Percentiles rank a stretch among this genome's conserved stretches.
These are phyloP conservation scores for Mycena floridula DNA, from an alignment of 768 basidiomycete species.

Conservation along the genomic window DNA sequence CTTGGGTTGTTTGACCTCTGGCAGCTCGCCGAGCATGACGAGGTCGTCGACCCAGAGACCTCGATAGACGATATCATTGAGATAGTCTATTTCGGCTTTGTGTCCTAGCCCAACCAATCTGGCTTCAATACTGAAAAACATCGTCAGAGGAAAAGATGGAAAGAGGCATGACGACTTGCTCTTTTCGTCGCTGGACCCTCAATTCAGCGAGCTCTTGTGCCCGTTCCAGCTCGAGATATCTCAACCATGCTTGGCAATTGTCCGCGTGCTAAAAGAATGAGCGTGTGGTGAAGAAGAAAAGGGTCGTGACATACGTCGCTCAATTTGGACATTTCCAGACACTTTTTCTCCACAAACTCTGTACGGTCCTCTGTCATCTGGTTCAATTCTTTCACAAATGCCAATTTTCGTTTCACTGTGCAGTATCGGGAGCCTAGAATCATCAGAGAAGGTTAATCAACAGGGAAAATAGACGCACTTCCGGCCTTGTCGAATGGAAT, in stretches of 20 bases:
- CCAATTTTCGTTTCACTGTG: not conserved
- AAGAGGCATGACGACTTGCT: not conserved
- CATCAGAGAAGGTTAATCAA: too few relatives aligned
- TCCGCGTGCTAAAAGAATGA: not conserved
- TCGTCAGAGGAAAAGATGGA: not conserved
- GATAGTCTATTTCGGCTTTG: not conserved
- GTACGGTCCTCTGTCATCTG: constrained; percentile 4
- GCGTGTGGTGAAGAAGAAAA: not conserved
- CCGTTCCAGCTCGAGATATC: not conserved
- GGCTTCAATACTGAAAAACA: not conserved
- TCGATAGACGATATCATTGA: not conserved
- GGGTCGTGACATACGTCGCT: constrained; percentile 8
- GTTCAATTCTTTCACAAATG: constrained; percentile 13
- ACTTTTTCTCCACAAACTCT: constrained; percentile 11
- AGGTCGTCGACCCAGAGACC: not conserved
- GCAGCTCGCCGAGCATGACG: not conserved
- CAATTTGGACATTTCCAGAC: constrained; percentile 7
- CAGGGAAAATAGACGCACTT: constrained; percentile 8
- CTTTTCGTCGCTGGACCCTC: not conserved
- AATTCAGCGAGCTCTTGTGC: not conserved
- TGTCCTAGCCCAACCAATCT: not conserved
- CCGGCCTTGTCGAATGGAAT: constrained; percentile 12
- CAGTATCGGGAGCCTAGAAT: not conserved
- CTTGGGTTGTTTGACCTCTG: not conserved
- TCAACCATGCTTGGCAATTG: not conserved